phyloP scores from a whole-genome alignment of 2,329 filamentous ascomycete genomes.

The Teratosphaeria nubilosa region DNA sequence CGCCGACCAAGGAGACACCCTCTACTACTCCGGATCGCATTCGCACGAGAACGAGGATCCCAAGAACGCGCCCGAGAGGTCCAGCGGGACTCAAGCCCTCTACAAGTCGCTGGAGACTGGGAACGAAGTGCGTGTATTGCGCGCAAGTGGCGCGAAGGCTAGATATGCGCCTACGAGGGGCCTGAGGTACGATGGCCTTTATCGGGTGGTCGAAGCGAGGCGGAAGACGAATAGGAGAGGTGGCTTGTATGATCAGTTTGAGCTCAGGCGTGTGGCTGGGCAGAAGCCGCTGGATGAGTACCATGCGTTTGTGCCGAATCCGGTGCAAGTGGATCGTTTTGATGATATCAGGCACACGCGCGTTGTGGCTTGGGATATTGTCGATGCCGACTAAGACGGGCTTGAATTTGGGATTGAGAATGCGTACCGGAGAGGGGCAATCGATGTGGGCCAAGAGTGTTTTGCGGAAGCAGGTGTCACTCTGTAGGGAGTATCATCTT shows the following conservation, averaged over 20 bases:
- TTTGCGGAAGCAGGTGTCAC: background rate
- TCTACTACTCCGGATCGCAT: conserved; percentile 18
- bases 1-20: conserved; percentile 11
- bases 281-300: conserved; percentile 6
- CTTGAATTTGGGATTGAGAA: background rate
- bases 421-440: too few relatives aligned
- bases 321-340: conserved; percentile 10
- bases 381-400: background rate
- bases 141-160: conserved; percentile 5
- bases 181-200: conserved; percentile 19
- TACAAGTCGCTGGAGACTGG: conserved; percentile 6
- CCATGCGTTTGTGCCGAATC: conserved; percentile 7
- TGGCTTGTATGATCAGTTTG: conserved; percentile 20
- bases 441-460: too few relatives aligned
- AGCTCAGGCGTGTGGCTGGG: conserved; percentile 10
- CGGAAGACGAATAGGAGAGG: conserved; percentile 13
- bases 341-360: conserved; percentile 1
- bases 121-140: conserved; percentile 14
- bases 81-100: conserved; percentile 10
- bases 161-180: conserved; percentile 10
- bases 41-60: conserved; percentile 16
- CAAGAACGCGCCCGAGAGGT: conserved; percentile 6
- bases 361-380: background rate
- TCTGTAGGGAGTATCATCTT: background rate
- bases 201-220: conserved; percentile 8